phyloP scores from a whole-genome alignment of 2,329 filamentous ascomycete species.

The Penicillium glabrum region DNA sequence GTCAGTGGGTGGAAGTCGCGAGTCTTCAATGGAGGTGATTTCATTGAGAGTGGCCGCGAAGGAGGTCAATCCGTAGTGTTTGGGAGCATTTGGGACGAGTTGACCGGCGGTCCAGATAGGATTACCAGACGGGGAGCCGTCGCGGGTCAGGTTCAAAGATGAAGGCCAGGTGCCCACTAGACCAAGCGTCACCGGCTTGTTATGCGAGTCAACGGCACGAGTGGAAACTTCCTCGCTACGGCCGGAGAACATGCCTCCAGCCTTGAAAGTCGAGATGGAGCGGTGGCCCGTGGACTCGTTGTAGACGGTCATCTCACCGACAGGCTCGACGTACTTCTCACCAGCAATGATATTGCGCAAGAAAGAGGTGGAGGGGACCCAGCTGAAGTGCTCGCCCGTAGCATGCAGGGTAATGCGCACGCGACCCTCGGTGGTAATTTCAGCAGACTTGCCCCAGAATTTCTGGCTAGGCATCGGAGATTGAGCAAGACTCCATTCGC shows the following conservation, averaged over 20 bases:
- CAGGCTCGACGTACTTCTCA: constrained; percentile 96
- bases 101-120: constrained; percentile 77
- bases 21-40: constrained; percentile 75
- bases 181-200: constrained; percentile 64
- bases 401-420: constrained; percentile 74
- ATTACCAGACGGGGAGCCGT: constrained; percentile 61
- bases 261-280: constrained; percentile 85
- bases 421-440: constrained; percentile 89
- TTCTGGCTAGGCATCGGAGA: constrained; percentile 88
- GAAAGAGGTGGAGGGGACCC: constrained; percentile 85
- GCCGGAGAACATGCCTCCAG: constrained; percentile 95
- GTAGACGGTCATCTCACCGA: constrained; percentile 80
- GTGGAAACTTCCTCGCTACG: constrained; percentile 85
- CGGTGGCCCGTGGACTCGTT: constrained; percentile 84
- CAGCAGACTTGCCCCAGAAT: constrained; percentile 97
- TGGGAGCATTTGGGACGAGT: constrained; percentile 74
- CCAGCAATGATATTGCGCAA: constrained; percentile 95
- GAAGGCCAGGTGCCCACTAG: constrained; percentile 83
- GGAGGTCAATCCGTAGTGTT: constrained; percentile 81
- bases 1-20: constrained; percentile 76
- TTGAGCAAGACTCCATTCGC: constrained; percentile 82
- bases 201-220: constrained; percentile 68
- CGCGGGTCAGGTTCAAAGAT: constrained; percentile 65
- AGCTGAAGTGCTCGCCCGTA: constrained; percentile 80
- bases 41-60: constrained; percentile 90